phyloP scores from a whole-genome alignment of 768 basidiomycete species.

The Coprinopsis cinerea region DNA sequence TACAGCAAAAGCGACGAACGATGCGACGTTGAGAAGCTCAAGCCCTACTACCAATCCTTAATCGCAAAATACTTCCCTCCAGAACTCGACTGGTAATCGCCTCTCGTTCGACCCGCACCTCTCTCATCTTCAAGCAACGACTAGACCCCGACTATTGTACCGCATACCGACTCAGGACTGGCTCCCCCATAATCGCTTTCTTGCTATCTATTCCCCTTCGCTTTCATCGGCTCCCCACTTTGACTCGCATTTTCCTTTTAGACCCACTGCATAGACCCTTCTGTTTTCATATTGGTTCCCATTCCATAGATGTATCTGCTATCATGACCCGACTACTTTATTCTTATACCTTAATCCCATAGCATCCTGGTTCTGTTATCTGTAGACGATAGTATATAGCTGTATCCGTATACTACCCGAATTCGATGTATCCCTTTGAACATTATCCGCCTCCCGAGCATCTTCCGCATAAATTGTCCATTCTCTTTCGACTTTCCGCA shows the following conservation, averaged over 20 bases:
- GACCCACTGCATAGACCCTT: conserved; percentile 7
- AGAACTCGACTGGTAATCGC: conserved; percentile 67
- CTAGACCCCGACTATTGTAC: too few relatives aligned
- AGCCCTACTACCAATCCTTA: conserved; percentile 78
- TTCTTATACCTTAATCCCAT: conserved; percentile 8
- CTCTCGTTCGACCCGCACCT: not conserved
- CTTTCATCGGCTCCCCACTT: conserved; percentile 1
- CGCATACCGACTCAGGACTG: too few relatives aligned
- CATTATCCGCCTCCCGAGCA: not conserved
- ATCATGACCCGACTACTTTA: not conserved
- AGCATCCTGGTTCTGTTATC: not conserved
- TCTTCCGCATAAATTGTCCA: not conserved
- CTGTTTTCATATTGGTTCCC: not conserved
- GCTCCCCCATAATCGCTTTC: not conserved
- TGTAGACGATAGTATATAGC: not conserved
- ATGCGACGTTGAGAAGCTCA: conserved; percentile 53
- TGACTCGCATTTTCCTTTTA: not conserved
- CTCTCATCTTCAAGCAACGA: too few relatives aligned
- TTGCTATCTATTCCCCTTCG: not conserved
- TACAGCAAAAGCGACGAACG: conserved; percentile 84
- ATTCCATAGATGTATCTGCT: not conserved
- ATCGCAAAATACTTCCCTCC: conserved; percentile 85
- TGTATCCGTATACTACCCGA: not conserved
- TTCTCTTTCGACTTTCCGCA: not conserved
- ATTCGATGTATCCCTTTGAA: conserved; percentile 2